Evolutionary conservation across 805 yeast genomes (phyloP), one percentile per base, ranked within the genome.

Genomic region (Wickerhamiella bombiphila): DNA sequence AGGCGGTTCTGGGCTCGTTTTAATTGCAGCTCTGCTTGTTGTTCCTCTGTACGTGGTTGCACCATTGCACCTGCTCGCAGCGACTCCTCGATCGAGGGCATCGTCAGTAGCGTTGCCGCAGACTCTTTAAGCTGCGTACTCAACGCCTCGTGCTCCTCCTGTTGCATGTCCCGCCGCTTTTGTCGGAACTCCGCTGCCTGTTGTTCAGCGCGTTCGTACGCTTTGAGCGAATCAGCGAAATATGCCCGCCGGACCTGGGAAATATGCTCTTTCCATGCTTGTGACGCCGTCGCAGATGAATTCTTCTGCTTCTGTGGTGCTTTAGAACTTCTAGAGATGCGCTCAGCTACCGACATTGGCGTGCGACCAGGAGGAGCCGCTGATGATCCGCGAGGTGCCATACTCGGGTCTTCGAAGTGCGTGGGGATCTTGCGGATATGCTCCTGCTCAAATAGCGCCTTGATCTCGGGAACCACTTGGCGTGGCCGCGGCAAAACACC

Each of bases 401-500:
- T 36, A 71, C 69, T 43, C 7, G 58, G 57, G 39, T 75, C 78
- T 36, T 71, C 74, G 21, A 86, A 93, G 56, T 75, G 81, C 11
- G 85, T 86, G 15, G 72, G 68, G 39, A 67, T 63, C 25, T 67
- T 40, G 62, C 68, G 43, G 66, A 67, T 42, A 63, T 60, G 42
- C 32, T 45, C 53, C 14, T 22, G 34, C 35, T 54, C 59, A 43
- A 46, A 47, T 4, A 47, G 34, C 2, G 60, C 49, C 38, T 42
- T 42, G 29, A 66, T 59, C 3, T 85, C 81, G 39, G 71, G 70
- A 50, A 86, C 72, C 22, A 82, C 74, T 29, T 76, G 72, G 50
- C 94, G 75, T 7, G 81, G 75, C 39, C 61, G 65, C 34, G 96
- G 96, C 46, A 86, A 66, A 35, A 81, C 65, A 55, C 96, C 96